These are phyloP conservation scores for Choiromyces venosus DNA, from an alignment of 495 filamentous ascomycete species.

Conservation along the genomic window DNA sequence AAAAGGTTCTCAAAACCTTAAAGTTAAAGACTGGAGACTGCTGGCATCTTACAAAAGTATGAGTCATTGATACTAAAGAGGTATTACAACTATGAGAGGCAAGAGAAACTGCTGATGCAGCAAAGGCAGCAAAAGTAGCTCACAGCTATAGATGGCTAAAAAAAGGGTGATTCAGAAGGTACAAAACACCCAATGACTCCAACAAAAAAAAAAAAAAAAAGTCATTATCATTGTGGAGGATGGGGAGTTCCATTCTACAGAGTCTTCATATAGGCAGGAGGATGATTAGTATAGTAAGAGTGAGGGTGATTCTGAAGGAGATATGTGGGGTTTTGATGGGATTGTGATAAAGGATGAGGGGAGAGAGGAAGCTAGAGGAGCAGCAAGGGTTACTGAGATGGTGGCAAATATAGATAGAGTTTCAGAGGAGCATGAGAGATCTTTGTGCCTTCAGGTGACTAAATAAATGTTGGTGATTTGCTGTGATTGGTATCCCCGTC, in stretches of 20 bases:
- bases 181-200: not conserved
- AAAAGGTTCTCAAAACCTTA: conserved; percentile 13
- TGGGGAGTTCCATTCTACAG: too few species aligned
- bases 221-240: too few species aligned
- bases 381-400: not conserved
- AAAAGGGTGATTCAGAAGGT: conserved; percentile 9
- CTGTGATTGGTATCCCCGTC: conserved; percentile 11
- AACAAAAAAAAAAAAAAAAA: conserved; percentile 3
- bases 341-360: conserved; percentile 16
- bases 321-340: conserved; percentile 8
- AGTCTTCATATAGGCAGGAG: conserved; percentile 16
- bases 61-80: conserved; percentile 20
- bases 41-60: conserved; percentile 16
- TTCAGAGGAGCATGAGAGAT: too few species aligned
- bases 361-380: not conserved
- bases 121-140: conserved; percentile 5
- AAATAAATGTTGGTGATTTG: too few species aligned
- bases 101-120: too few species aligned
- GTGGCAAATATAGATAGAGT: not conserved
- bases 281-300: conserved; percentile 10
- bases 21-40: conserved; percentile 9
- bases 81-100: conserved; percentile 7
- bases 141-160: conserved; percentile 3
- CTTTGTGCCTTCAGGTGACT: too few species aligned
- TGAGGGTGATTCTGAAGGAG: too few species aligned